Percentiles rank a stretch among this genome's conserved stretches.
Conservation (phyloP, 345 rosid genomes). For the Dipteronia sinensis region DNA sequence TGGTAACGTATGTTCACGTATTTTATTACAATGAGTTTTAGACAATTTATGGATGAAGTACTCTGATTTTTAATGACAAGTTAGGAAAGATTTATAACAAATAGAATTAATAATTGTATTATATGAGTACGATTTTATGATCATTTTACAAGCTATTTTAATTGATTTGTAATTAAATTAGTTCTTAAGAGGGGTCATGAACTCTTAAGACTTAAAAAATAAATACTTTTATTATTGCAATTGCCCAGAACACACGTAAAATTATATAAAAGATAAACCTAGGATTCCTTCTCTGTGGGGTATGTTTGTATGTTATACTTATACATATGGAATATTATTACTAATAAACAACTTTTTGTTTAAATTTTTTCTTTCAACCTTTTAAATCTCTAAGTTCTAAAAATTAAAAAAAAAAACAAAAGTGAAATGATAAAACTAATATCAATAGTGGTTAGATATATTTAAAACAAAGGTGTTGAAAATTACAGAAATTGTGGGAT, state of each 20-base stretch:
- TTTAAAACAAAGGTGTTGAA: not conserved
- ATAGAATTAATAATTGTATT: too few species aligned
- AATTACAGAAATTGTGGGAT: not conserved
- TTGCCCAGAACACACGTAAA: not conserved
- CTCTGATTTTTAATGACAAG: too few species aligned
- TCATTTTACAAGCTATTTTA: too few species aligned
- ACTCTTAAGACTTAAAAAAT: not conserved
- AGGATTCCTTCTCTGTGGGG: conserved; percentile 23
- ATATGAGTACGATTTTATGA: too few species aligned
- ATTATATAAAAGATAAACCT: conserved; percentile 10
- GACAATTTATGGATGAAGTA: too few species aligned
- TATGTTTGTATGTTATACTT: not conserved
- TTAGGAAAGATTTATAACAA: too few species aligned
- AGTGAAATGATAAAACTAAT: not conserved
- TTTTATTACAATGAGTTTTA: too few species aligned
- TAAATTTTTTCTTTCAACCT: not conserved
- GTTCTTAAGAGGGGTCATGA: too few species aligned
- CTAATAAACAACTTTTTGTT: conserved; percentile 11
- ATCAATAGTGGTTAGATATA: not conserved
- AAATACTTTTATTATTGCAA: not conserved
- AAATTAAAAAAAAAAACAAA: too few species aligned
- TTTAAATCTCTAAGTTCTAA: not conserved
- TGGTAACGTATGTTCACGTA: too few species aligned
- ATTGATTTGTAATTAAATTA: too few species aligned
- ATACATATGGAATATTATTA: not conserved